Evolutionary conservation across 306 rosid genomes (phyloP).

Genomic region (Vicia faba): DNA sequence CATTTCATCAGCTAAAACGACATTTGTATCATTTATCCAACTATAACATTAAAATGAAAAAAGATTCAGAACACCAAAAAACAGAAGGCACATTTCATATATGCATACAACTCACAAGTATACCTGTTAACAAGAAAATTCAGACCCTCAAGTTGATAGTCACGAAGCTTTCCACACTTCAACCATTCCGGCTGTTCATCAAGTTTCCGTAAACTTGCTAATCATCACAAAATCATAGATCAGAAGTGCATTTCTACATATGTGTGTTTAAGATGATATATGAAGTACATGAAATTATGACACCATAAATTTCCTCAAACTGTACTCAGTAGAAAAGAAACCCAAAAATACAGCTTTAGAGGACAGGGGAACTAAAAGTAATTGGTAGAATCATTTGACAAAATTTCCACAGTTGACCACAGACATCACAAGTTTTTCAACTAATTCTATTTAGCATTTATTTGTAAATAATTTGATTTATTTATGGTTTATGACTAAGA

Average conservation of each 20-base stretch:
- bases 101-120: conserved; percentile 2
- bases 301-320: not conserved
- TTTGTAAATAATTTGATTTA: no score
- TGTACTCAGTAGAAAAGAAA: not conserved
- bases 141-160: conserved; percentile 98
- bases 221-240: conserved; percentile 35
- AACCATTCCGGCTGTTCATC: conserved; percentile 99
- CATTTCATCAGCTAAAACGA: conserved; percentile 99
- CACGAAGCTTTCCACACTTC: conserved; percentile 97
- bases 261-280: no score
- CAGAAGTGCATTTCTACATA: no score
- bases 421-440: no score
- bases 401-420: no score
- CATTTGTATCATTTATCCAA: conserved; percentile 99
- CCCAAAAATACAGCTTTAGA: not conserved
- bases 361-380: not conserved
- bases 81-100: not conserved
- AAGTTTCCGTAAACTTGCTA: conserved; percentile 96
- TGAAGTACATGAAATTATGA: not conserved
- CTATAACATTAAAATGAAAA: conserved; percentile 46
- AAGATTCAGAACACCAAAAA: conserved; percentile 41
- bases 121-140: conserved; percentile 99
- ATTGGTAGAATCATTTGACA: not conserved
- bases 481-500: no score
- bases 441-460: no score